Conservation (phyloP, 164 flowering plant genomes). For the Taxillus chinensis region DNA sequence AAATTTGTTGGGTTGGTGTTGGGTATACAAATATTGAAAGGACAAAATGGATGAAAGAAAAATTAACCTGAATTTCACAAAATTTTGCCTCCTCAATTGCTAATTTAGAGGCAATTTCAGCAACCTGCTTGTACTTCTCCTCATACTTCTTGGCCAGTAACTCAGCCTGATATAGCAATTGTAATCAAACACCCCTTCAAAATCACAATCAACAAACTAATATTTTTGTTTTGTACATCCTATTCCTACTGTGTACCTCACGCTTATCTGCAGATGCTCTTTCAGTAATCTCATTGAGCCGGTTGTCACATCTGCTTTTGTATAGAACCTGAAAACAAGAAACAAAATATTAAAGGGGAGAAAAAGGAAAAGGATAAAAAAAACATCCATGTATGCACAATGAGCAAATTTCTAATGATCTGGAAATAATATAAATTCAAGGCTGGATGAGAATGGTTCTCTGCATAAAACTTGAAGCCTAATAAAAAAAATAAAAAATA, state of each 20-base stretch:
- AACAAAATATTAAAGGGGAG: not conserved
- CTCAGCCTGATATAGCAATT: slow-evolving; percentile 50
- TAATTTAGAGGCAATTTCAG: slow-evolving; percentile 77
- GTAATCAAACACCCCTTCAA: not conserved
- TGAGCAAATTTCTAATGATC: too few relatives aligned
- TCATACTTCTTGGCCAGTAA: slow-evolving; percentile 78
- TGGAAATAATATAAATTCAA: too few relatives aligned
- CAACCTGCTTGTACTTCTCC: slow-evolving; percentile 88
- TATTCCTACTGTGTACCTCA: slow-evolving; percentile 45
- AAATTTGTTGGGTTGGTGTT: too few relatives aligned
- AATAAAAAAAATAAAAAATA: not conserved
- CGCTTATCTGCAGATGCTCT: slow-evolving; percentile 75
- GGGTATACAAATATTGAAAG: not conserved
- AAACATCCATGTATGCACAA: too few relatives aligned
- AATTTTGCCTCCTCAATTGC: slow-evolving; percentile 86
- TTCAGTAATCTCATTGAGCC: slow-evolving; percentile 82
- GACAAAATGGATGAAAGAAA: not conserved
- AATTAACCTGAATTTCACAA: slow-evolving; percentile 73
- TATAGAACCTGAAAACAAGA: slow-evolving; percentile 51
- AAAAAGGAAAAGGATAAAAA: too few relatives aligned
- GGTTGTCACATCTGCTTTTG: slow-evolving; percentile 91
- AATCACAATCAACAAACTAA: not conserved
- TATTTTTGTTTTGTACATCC: not conserved
- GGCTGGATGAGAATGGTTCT: too few relatives aligned
- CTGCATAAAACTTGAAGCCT: too few relatives aligned